Percentiles rank a stretch among this genome's conserved stretches.
These are phyloP conservation scores for Umbelopsis ramanniana DNA, from an alignment of 192 early-diverging fungal species.

Conservation along the genomic window DNA sequence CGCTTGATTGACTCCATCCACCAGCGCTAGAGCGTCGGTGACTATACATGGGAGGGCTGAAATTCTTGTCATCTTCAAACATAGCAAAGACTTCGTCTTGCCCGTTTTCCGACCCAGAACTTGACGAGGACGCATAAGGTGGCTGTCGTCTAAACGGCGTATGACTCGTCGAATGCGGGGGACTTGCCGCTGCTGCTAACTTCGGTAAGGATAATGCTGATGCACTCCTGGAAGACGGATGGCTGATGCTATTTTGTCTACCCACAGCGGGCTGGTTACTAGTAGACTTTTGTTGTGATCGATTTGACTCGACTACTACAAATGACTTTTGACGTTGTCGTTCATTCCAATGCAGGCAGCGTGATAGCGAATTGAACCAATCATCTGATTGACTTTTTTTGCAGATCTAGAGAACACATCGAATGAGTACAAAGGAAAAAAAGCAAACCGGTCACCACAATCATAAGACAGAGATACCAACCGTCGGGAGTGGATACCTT, in stretches of 20 bases:
- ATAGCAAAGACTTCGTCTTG: constrained; percentile 38
- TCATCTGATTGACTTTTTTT: constrained; percentile 53
- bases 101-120: constrained; percentile 15
- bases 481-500: constrained; percentile 86
- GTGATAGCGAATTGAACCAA: constrained; percentile 88
- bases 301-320: constrained; percentile 48
- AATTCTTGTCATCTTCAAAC: constrained; percentile 28
- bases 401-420: not conserved
- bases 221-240: constrained; percentile 14
- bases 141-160: constrained; percentile 5
- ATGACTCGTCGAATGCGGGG: not conserved
- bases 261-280: not conserved
- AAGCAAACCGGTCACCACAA: no score
- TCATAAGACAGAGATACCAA: constrained; percentile 54
- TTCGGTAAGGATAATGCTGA: constrained; percentile 3
- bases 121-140: not conserved
- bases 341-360: constrained; percentile 94
- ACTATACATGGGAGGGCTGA: not conserved
- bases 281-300: constrained; percentile 11
- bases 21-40: constrained; percentile 13
- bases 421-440: constrained; percentile 49
- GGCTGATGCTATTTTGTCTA: constrained; percentile 16
- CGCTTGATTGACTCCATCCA: constrained; percentile 11
- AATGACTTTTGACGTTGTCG: constrained; percentile 88
- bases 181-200: not conserved